Evolutionary conservation across 129 eudicot genomes (phyloP).

Genomic region (Solidago caesia): DNA sequence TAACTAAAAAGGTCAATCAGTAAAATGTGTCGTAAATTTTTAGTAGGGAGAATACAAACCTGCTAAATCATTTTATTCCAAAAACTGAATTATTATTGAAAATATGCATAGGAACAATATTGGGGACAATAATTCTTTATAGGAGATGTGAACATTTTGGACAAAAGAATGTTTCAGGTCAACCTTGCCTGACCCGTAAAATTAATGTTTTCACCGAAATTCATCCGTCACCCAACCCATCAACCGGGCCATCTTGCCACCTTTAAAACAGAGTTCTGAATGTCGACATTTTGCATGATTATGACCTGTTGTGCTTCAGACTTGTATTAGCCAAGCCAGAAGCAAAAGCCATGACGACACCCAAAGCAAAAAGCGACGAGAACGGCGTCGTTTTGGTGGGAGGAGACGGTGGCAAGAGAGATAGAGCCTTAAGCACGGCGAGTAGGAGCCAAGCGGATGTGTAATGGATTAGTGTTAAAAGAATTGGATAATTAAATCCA

Average conservation of each 20-base stretch:
- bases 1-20: not conserved
- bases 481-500: constrained; percentile 72
- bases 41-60: too few relatives aligned
- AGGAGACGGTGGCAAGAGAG: constrained; percentile 77
- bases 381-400: constrained; percentile 65
- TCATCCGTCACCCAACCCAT: constrained; percentile 19
- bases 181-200: too few relatives aligned
- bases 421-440: constrained; percentile 55
- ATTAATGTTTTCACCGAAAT: too few relatives aligned
- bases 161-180: too few relatives aligned
- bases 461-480: constrained; percentile 73
- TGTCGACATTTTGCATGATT: not conserved
- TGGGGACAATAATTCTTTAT: too few relatives aligned
- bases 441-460: constrained; percentile 63
- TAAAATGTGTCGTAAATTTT: too few relatives aligned
- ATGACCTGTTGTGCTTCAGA: constrained; percentile 73
- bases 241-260: not conserved
- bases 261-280: not conserved
- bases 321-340: constrained; percentile 89
- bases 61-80: too few relatives aligned
- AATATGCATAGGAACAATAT: too few relatives aligned
- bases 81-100: too few relatives aligned
- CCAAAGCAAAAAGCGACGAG: constrained; percentile 57
- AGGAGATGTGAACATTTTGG: too few relatives aligned
- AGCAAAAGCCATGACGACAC: constrained; percentile 82